Evolutionary conservation across 768 basidiomycete species (phyloP), one percentile per base, ranked within the genome.

Genomic region (Lentinus brumalis): DNA sequence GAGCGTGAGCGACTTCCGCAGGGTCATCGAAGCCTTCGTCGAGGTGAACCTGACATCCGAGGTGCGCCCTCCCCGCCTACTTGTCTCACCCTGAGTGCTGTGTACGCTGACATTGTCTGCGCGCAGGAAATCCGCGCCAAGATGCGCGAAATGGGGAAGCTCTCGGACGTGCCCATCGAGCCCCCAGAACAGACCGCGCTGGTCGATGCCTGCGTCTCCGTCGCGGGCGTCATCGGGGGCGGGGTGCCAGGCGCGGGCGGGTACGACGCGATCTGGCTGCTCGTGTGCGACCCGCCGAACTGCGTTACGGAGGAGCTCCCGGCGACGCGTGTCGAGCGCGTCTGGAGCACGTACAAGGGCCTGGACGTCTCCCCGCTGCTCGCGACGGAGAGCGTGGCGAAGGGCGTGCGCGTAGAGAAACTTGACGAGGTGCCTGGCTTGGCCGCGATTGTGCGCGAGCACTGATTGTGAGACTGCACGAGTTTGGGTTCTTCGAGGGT

Each of bases 181-280:
- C 97, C 97, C 1, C 74, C 80, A 4, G 86, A 90, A 71, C 97
- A 99, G 74, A 96, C 94, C 0, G 73, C 78, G 44, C 82, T 99
- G 21, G 81, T 99, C 50, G 85, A 98, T 70, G 78, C 79, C 4
- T 96, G 94, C 62, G 77, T 90, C 15, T 76, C 81, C 14, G 82
- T 89, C 65, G 85, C 90, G 3, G 97, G 97, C 31, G 88, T 98
- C 16, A 81, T 98, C 41, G 94, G 93, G 21, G 96, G 95, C 29
- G 96, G 96, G 18, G 97, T 98, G 5, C 97, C 97, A 6, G 97
- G 97, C 44, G 97, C 97, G 54, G 97, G 97, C 10, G 97, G 97
- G 2, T 98, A 92, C 73, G 97, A 99, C 71, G 97, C 97, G 7
- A 84, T 98, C 60, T 98, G 95, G 94, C 78, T 99, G 5, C 83